phyloP scores from a whole-genome alignment of 768 basidiomycete species.

The Tricholoma saponaceum region DNA sequence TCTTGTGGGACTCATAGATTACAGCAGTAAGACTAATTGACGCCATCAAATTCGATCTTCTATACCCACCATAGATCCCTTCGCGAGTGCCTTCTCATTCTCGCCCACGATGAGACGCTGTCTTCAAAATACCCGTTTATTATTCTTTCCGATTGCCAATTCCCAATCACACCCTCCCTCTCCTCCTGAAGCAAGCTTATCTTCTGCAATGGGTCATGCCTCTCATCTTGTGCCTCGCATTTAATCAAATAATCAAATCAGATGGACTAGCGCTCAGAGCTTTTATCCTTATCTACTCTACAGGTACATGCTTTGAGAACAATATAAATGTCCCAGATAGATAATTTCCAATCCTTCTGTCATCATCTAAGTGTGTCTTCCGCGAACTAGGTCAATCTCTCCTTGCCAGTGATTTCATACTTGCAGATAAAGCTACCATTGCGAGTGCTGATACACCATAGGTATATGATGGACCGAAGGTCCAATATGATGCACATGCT shows the following conservation, averaged over 20 bases:
- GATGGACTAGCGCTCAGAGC: neutral
- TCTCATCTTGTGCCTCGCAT: neutral
- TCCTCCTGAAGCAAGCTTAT: neutral
- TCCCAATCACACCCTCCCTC: neutral
- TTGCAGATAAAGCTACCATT: conserved; percentile 54
- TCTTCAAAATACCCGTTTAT: neutral
- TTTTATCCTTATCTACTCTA: conserved; percentile 10
- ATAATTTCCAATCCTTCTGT: conserved; percentile 1
- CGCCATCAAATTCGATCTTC: neutral
- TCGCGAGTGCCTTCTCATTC: neutral
- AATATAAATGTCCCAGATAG: conserved; percentile 4
- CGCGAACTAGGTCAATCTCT: conserved; percentile 26
- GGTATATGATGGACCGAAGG: conserved; percentile 77
- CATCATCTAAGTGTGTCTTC: conserved; percentile 11
- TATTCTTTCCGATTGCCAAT: neutral
- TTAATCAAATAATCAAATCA: neutral
- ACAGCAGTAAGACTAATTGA: conserved; percentile 1
- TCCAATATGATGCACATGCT: conserved; percentile 91
- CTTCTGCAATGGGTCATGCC: neutral
- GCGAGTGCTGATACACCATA: conserved; percentile 61
- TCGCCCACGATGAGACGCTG: neutral
- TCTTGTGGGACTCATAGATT: conserved; percentile 12
- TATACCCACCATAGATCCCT: conserved; percentile 9
- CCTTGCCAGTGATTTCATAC: conserved; percentile 50
- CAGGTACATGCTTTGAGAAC: conserved; percentile 13